phyloP scores from a whole-genome alignment of 306 rosid species.

The Sechiopsis laciniata region DNA sequence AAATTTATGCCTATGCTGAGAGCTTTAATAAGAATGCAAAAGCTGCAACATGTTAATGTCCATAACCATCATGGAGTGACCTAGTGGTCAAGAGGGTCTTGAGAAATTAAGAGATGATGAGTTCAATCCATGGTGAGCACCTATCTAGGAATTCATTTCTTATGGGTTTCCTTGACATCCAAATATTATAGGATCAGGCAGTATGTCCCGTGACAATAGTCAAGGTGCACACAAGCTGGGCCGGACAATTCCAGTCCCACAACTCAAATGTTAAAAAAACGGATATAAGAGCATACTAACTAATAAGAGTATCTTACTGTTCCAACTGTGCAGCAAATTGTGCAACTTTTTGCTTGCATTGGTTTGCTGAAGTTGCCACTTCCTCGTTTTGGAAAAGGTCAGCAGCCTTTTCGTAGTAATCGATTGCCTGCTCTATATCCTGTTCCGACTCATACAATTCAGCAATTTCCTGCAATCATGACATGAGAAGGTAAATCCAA shows the following conservation, averaged over 20 bases:
- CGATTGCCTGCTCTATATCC: conserved; percentile 67
- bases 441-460: conserved; percentile 84
- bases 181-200: no score
- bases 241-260: no score
- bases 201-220: no score
- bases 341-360: conserved; percentile 96
- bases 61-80: no score
- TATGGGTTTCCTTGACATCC: no score
- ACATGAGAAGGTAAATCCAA: conserved; percentile 14
- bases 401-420: conserved; percentile 76
- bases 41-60: not conserved
- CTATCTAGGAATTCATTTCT: no score
- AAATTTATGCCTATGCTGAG: not conserved
- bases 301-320: conserved; percentile 41
- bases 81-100: no score
- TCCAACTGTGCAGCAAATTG: conserved; percentile 88
- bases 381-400: conserved; percentile 89
- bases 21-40: not conserved
- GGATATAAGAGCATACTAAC: not conserved
- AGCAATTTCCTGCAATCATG: conserved; percentile 71
- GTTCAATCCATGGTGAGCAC: no score
- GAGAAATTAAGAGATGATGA: no score
- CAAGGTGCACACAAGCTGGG: no score
- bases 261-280: not conserved
- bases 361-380: conserved; percentile 75